A percentile compares a stretch with the other conserved stretches of the same genome.
These are phyloP conservation scores for Otatea glauca DNA, from an alignment of 176 grass and related monocot species.

Conservation along the genomic window DNA sequence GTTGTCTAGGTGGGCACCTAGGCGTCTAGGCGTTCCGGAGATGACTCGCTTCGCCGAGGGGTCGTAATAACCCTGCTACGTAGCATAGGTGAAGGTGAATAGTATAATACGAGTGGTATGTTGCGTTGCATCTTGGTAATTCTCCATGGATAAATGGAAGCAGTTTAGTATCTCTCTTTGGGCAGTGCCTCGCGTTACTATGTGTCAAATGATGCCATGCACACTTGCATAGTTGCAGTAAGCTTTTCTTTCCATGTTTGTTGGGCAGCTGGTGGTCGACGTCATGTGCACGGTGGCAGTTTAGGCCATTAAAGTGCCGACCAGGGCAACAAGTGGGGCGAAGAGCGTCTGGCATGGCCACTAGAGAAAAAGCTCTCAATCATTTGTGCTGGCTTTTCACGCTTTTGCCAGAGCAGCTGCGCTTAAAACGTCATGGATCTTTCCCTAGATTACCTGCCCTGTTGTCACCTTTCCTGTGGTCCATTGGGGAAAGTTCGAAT, in stretches of 20 bases:
- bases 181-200: background rate
- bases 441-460: slow-evolving; percentile 40
- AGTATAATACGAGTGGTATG: background rate
- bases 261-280: slow-evolving; percentile 27
- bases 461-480: slow-evolving; percentile 26
- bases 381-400: slow-evolving; percentile 40
- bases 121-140: background rate
- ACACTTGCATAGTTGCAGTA: slow-evolving; percentile 16
- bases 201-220: slow-evolving; percentile 1
- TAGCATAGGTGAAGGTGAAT: background rate
- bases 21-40: too few relatives aligned
- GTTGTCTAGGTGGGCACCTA: too few relatives aligned
- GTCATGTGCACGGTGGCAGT: slow-evolving; percentile 47
- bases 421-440: slow-evolving; percentile 43
- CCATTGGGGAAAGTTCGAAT: slow-evolving; percentile 14
- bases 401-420: slow-evolving; percentile 44
- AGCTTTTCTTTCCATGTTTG: slow-evolving; percentile 28
- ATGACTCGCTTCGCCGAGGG: too few relatives aligned
- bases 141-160: background rate
- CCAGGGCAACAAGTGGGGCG: slow-evolving; percentile 34
- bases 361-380: slow-evolving; percentile 15
- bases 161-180: background rate
- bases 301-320: slow-evolving; percentile 41
- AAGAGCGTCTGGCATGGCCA: slow-evolving; percentile 40
- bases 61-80: too few relatives aligned